Evolutionary conservation across 306 rosid species (phyloP).

Genomic region (Trifolium dubium): DNA sequence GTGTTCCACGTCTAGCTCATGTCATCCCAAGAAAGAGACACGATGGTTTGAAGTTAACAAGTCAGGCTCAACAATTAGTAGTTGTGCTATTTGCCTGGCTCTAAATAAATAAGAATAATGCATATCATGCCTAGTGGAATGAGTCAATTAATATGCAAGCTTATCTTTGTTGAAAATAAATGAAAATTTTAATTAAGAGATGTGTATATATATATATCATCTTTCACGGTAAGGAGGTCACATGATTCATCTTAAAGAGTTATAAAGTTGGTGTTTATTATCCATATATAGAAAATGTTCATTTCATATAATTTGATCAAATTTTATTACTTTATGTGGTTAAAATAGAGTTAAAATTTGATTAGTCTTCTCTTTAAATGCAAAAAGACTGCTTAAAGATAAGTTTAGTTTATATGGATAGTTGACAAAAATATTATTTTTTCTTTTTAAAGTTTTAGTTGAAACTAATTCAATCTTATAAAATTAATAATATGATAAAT

Average conservation of each 20-base stretch:
- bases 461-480: no score
- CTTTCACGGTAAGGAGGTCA: constrained; percentile 7
- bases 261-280: not conserved
- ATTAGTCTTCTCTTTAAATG: no score
- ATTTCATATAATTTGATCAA: constrained; percentile 28
- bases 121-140: constrained; percentile 39
- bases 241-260: constrained; percentile 6
- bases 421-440: no score
- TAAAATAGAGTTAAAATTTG: no score
- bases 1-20: constrained; percentile 37
- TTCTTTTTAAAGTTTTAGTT: no score
- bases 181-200: not conserved
- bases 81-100: constrained; percentile 46
- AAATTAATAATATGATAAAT: no score
- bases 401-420: no score
- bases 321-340: not conserved
- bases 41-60: constrained; percentile 41
- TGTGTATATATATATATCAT: not conserved
- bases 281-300: constrained; percentile 17
- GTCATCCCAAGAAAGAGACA: constrained; percentile 25
- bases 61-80: constrained; percentile 35
- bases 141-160: constrained; percentile 37
- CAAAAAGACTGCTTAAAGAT: no score
- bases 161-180: constrained; percentile 8
- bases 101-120: constrained; percentile 34